Percentiles rank a stretch among this genome's conserved stretches.
These are phyloP conservation scores for Globisporangium abappressorium DNA, from an alignment of 352 stramenopile genomes.

Conservation along the genomic window DNA sequence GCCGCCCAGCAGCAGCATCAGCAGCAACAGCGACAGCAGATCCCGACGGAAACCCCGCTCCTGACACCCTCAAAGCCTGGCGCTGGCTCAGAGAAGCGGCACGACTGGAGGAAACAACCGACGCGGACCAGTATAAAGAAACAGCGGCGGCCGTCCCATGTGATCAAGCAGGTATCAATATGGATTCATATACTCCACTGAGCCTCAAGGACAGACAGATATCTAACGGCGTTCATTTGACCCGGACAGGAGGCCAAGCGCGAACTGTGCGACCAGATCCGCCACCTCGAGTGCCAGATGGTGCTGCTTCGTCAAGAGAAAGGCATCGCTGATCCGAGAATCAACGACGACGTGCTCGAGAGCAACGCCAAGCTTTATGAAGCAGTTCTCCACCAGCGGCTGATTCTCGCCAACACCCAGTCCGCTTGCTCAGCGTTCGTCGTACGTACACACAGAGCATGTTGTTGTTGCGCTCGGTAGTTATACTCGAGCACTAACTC, in stretches of 20 bases:
- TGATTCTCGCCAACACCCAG: background rate
- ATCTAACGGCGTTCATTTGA: background rate
- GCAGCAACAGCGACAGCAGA: too few species aligned
- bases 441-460: background rate
- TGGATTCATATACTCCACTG: background rate
- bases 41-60: too few species aligned
- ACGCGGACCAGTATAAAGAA: background rate
- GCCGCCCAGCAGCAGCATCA: too few species aligned
- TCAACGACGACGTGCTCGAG: background rate
- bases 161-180: background rate
- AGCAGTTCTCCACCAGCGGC: background rate
- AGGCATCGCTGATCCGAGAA: background rate
- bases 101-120: too few species aligned
- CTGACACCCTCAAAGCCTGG: too few species aligned
- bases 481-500: too few species aligned
- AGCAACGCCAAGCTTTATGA: background rate
- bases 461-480: too few species aligned
- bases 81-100: too few species aligned
- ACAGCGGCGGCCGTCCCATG: background rate
- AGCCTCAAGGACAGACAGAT: background rate
- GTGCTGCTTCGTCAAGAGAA: background rate
- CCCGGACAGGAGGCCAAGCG: background rate
- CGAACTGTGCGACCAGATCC: background rate
- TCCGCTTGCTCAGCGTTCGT: background rate
- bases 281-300: background rate